Percentiles rank a stretch among this genome's conserved stretches.
Evolutionary conservation across 495 filamentous ascomycete genomes (phyloP).

Genomic region (Poronia punctata): DNA sequence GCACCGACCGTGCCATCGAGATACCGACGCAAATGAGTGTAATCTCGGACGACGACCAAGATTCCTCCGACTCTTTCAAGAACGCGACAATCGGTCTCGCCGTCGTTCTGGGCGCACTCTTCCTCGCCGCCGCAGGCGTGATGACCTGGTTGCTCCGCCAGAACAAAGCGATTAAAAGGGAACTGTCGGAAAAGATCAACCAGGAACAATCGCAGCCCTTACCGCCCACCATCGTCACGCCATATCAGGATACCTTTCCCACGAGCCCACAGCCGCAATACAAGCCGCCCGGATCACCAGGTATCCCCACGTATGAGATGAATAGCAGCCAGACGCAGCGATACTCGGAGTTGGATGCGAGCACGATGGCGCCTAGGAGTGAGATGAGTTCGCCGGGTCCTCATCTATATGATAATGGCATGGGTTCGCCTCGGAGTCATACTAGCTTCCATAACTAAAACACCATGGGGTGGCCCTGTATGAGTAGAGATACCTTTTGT

Average conservation of each 20-base stretch:
- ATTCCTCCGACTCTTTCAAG: slow-evolving; percentile 1
- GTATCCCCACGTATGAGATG: neutral
- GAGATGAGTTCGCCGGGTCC: slow-evolving; percentile 8
- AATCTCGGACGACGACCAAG: neutral
- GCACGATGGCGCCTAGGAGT: slow-evolving; percentile 2
- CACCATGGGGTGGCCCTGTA: no score
- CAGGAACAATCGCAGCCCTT: slow-evolving; percentile 1
- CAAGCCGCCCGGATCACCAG: slow-evolving; percentile 1
- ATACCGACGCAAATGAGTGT: slow-evolving; percentile 11
- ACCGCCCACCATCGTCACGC: neutral
- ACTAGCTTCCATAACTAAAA: no score
- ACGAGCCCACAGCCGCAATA: neutral
- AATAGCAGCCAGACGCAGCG: neutral
- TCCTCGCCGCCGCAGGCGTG: slow-evolving; percentile 1
- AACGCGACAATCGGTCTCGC: slow-evolving; percentile 9
- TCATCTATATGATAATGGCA: neutral
- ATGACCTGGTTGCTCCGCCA: slow-evolving; percentile 5
- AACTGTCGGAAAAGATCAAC: slow-evolving; percentile 1
- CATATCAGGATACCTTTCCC: neutral
- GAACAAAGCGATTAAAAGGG: slow-evolving; percentile 2
- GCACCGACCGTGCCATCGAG: slow-evolving; percentile 14
- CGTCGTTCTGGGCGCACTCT: slow-evolving; percentile 8
- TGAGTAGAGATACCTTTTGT: no score
- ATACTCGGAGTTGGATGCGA: slow-evolving; percentile 12
- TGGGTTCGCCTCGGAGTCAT: slow-evolving; percentile 3